Base-by-base conservation (phyloP, 306 rosid genomes). In the Pyrus communis region DNA sequence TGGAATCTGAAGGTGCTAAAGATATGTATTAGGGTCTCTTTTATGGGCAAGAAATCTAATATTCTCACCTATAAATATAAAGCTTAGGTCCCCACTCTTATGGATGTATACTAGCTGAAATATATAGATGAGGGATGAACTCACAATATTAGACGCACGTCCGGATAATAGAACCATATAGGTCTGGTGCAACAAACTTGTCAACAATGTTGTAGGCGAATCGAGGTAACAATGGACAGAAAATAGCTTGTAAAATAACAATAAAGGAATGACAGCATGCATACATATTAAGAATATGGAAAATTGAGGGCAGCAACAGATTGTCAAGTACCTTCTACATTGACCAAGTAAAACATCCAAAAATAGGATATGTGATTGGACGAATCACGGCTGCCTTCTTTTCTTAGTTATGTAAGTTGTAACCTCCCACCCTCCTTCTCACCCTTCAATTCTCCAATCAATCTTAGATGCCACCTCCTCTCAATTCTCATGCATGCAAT, bases 401-500 rank as follows among this genome's bases (percentile, higher is more conserved):
- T 74, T 74, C 77, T 61, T 74, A 43, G 77, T 60, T 4, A 33
- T 61, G 69, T 43, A 74, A 19, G 70, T 74, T 74, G 43, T 74
- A 74, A 74, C 77, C 70, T 75, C 79, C 52, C 61, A 30, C 33
- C 64, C 57, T 75, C 78, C 58, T 45, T 40, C 67, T 40, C 45
- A 61, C 77, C 77, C 69, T 66, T 61, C 77, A 61, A 61, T 74
- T 30, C 13, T 9, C 71, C 71, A 62, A 46, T 42, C 76, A 60
- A 49, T 22, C 40, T 64, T 17, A 57, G 21, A 79, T 66, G 78
- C 78, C 45, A 51, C 66, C 69, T 61, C 9, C 30, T 54, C 42
- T 71, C 82, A 28, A n/a, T 73, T 77, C 74, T 74, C 78, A 85
- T 85, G 79, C 87, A 80, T 74, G 69, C 75, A 69, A 66, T 74